Percentiles rank a stretch among this genome's conserved stretches.
Evolutionary conservation across 140 eudicot species (phyloP).

Genomic region (Anethum foeniculum): DNA sequence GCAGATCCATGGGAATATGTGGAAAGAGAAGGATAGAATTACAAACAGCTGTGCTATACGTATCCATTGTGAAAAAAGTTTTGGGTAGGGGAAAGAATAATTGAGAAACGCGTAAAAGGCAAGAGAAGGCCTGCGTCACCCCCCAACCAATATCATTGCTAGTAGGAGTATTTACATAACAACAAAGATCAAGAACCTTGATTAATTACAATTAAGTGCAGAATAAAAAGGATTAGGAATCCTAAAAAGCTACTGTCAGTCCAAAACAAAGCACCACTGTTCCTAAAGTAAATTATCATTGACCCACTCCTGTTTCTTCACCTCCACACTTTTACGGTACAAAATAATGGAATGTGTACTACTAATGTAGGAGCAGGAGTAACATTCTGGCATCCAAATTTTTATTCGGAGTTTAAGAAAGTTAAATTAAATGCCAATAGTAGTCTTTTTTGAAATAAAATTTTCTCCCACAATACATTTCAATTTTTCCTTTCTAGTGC

Average conservation of each 20-base stretch:
- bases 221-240: not conserved
- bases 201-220: not conserved
- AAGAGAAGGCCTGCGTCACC: not conserved
- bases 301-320: no score
- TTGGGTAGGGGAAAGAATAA: not conserved
- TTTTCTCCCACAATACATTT: no score
- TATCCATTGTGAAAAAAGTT: not conserved
- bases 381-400: not conserved
- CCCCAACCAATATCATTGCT: not conserved
- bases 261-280: not conserved
- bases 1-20: not conserved
- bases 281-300: not conserved
- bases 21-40: not conserved
- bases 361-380: not conserved
- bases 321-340: no score
- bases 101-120: constrained; percentile 10
- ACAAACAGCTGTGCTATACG: not conserved
- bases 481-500: no score
- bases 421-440: no score
- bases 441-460: no score
- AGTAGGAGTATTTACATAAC: no score
- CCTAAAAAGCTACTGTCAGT: not conserved
- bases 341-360: not conserved
- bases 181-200: no score
- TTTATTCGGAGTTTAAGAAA: not conserved